Base-by-base conservation (phyloP, 495 filamentous ascomycete species). In the Xylaria nigripes region DNA sequence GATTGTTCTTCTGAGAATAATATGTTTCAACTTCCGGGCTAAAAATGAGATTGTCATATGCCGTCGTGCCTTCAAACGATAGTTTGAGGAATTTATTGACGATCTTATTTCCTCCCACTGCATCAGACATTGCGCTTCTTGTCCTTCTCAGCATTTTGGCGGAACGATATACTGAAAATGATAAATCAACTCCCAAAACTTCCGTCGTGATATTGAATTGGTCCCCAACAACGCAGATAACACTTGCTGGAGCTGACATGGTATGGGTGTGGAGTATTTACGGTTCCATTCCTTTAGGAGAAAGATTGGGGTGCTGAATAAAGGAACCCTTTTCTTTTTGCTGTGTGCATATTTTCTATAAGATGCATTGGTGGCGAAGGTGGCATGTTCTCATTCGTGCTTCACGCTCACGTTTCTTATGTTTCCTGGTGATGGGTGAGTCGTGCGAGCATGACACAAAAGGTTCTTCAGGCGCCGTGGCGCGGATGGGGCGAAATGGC, bases 151-250 rank as follows among this genome's bases (percentile, higher is more conserved):
- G 34, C 54, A 61, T 60, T 12, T 40, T 56, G 52, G 55, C 47
- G 48, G 58, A 52, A 58, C 54, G 45, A 64, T 54, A 64, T 66
- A 61, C 56, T 58, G 59, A 55, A 55, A 53, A 59, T 43, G 34
- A 48, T 54, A 42, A 32, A 48, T 30, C 42, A 34, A 48, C 51
- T 32, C 22, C 16, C 3, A 13, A 29, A 48, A 34, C 45, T 30
- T 27, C 42, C 40, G 44, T 19, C 22, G 30, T 19, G 44, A 16
- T 41, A 21, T 42, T 38, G 23, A 30, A 40, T 22, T 56, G 50
- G 58, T 55, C 19, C 46, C 32, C 53, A 49, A 29, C 50, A 56
- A 36, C 25, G 48, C 54, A 42, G 48, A 23, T 47, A 38, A 51
- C 15, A 51, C 15, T 46, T 42, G 36, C 48, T 47, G 30, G 32